These are phyloP conservation scores for Pseudogymnoascus destructans DNA, from an alignment of 2,329 filamentous ascomycete genomes.

Conservation along the genomic window DNA sequence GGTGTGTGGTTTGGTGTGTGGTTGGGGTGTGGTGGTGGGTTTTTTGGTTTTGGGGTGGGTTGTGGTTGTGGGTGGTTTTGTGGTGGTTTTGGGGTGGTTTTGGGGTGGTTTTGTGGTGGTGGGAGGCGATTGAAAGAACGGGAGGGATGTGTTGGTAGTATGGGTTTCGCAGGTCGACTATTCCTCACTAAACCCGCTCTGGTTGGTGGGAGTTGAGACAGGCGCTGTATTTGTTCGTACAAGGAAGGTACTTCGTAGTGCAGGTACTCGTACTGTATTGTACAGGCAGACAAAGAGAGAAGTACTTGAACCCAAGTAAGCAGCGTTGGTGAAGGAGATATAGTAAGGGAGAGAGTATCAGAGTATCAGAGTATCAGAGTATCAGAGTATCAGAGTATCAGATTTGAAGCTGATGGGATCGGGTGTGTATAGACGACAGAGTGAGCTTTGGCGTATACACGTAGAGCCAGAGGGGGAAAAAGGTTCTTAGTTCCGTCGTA, in stretches of 20 bases:
- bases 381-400: background rate
- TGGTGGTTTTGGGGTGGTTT: background rate
- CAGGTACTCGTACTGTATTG: background rate
- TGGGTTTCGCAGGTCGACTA: background rate
- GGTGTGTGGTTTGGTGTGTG: conserved; percentile 14
- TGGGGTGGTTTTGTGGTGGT: background rate
- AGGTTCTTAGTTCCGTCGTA: background rate
- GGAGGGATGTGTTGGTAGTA: conserved; percentile 2
- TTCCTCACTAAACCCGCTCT: background rate
- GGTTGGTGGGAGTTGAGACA: conserved; percentile 1
- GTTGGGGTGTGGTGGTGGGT: conserved; percentile 9
- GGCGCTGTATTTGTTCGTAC: background rate
- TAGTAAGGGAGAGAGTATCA: background rate
- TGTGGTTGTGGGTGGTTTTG: background rate
- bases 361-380: background rate
- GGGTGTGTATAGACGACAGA: background rate
- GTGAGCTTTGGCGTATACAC: background rate
- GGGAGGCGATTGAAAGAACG: conserved; percentile 6
- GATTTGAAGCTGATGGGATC: background rate
- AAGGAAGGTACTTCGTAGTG: background rate
- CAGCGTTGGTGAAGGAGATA: background rate
- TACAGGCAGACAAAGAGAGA: background rate
- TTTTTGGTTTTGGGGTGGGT: background rate
- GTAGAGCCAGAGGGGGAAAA: background rate
- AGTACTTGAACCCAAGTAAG: background rate